Conservation (phyloP, 2,329 filamentous ascomycete genomes). For the Fusarium devonianum region DNA sequence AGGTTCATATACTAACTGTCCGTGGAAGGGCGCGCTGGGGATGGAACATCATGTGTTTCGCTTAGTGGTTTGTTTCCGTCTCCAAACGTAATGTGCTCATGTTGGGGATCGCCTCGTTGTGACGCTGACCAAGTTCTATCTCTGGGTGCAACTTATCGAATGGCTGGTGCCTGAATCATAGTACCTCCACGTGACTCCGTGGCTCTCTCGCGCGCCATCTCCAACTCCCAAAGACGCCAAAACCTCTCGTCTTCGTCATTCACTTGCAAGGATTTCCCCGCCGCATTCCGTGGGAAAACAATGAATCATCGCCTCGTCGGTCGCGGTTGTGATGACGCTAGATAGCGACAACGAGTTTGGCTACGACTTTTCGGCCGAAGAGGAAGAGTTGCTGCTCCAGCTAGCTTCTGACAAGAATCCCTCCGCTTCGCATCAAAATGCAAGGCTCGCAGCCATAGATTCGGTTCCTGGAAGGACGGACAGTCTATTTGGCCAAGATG, state of each 20-base stretch:
- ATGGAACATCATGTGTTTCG: not conserved
- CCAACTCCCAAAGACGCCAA: slow-evolving; percentile 8
- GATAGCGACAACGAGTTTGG: slow-evolving; percentile 55
- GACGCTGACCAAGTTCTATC: not conserved
- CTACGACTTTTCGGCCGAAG: slow-evolving; percentile 56
- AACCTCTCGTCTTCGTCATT: slow-evolving; percentile 9
- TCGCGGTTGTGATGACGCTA: slow-evolving; percentile 25
- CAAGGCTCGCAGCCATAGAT: slow-evolving; percentile 30
- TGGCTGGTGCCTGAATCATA: slow-evolving; percentile 3
- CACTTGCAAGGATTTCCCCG: slow-evolving; percentile 8
- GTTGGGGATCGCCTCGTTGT: not conserved
- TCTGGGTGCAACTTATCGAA: not conserved
- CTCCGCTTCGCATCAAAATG: slow-evolving; percentile 13
- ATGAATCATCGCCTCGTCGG: slow-evolving; percentile 34
- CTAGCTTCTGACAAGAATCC: slow-evolving; percentile 40
- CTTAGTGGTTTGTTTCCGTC: not conserved
- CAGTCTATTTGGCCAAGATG: slow-evolving; percentile 12
- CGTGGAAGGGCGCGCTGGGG: too few species aligned
- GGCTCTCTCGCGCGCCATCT: slow-evolving; percentile 29
- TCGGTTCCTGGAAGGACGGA: slow-evolving; percentile 34
- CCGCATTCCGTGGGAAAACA: slow-evolving; percentile 14
- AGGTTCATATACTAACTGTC: too few species aligned
- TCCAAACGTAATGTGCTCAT: not conserved
- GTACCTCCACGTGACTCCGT: slow-evolving; percentile 38
- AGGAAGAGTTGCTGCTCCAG: slow-evolving; percentile 52